phyloP scores from a whole-genome alignment of 495 filamentous ascomycete species.

The Aspergillus sclerotiicarbonarius region DNA sequence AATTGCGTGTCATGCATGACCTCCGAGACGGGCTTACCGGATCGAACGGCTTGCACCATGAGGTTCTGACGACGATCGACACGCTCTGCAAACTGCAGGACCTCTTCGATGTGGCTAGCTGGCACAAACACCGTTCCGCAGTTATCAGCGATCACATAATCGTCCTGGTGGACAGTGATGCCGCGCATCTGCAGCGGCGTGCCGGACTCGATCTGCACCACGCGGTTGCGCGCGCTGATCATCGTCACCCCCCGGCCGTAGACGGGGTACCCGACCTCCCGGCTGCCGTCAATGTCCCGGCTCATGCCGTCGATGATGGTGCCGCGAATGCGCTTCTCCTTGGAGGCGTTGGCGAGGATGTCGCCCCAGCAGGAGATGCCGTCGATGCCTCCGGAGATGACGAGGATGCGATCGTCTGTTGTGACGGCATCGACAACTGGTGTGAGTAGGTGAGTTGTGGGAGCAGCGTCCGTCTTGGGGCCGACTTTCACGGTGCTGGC shows the following conservation, averaged over 20 bases:
- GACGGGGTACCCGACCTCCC: slow-evolving; percentile 18
- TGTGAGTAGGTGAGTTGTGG: slow-evolving; percentile 18
- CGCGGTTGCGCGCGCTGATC: slow-evolving; percentile 21
- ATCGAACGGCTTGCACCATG: slow-evolving; percentile 19
- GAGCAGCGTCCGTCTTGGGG: slow-evolving; percentile 11
- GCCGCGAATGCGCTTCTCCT: slow-evolving; percentile 19
- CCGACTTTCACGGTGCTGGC: slow-evolving; percentile 21
- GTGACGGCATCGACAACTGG: slow-evolving; percentile 20
- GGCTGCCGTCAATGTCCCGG: slow-evolving; percentile 22
- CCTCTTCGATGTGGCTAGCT: slow-evolving; percentile 17
- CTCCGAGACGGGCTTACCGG: slow-evolving; percentile 18
- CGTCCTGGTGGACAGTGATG: slow-evolving; percentile 20
- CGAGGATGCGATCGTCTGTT: slow-evolving; percentile 21
- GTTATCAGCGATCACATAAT: slow-evolving; percentile 24
- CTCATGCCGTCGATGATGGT: slow-evolving; percentile 28
- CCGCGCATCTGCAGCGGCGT: slow-evolving; percentile 17
- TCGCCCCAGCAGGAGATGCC: slow-evolving; percentile 25
- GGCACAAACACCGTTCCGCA: slow-evolving; percentile 22
- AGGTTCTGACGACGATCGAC: slow-evolving; percentile 18
- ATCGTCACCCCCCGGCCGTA: slow-evolving; percentile 24
- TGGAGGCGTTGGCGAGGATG: slow-evolving; percentile 24
- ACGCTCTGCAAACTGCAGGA: slow-evolving; percentile 13
- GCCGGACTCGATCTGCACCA: slow-evolving; percentile 19
- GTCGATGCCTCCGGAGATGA: slow-evolving; percentile 21
- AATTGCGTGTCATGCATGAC: slow-evolving; percentile 26